A percentile compares a stretch with the other conserved stretches of the same genome.
Conservation (phyloP, 768 basidiomycete genomes). For the Strobilomyces confusus region DNA sequence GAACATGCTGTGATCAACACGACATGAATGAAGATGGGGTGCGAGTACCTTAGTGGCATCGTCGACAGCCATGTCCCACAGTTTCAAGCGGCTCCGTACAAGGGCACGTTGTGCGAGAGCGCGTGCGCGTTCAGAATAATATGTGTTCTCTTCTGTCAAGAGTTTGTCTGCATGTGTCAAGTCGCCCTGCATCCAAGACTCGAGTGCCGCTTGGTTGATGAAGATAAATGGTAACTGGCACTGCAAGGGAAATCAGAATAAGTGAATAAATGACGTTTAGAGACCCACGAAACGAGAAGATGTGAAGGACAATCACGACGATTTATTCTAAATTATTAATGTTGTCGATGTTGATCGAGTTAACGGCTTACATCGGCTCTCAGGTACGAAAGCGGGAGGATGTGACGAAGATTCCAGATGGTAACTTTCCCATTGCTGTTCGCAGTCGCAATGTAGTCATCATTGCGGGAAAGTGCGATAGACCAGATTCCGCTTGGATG, state of each 20-base stretch:
- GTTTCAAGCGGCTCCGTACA: neutral
- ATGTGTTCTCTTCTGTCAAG: neutral
- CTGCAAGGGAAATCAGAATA: neutral
- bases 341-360: neutral
- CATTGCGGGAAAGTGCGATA: slow-evolving; percentile 1
- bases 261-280: neutral
- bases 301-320: neutral
- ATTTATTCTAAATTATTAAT: too few relatives aligned
- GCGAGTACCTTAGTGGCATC: neutral
- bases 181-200: neutral
- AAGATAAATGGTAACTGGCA: neutral
- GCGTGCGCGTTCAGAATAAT: neutral
- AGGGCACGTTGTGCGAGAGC: neutral
- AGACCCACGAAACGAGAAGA: neutral
- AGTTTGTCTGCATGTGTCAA: neutral
- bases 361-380: neutral
- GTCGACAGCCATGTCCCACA: neutral
- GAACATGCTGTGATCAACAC: neutral
- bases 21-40: neutral
- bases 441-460: neutral
- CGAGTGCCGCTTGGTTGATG: neutral
- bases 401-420: neutral
- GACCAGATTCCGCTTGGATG: neutral
- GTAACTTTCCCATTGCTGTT: neutral
- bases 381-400: neutral